Evolutionary conservation across 2,329 filamentous ascomycete species (phyloP).

Genomic region (Trichoderma gracile): DNA sequence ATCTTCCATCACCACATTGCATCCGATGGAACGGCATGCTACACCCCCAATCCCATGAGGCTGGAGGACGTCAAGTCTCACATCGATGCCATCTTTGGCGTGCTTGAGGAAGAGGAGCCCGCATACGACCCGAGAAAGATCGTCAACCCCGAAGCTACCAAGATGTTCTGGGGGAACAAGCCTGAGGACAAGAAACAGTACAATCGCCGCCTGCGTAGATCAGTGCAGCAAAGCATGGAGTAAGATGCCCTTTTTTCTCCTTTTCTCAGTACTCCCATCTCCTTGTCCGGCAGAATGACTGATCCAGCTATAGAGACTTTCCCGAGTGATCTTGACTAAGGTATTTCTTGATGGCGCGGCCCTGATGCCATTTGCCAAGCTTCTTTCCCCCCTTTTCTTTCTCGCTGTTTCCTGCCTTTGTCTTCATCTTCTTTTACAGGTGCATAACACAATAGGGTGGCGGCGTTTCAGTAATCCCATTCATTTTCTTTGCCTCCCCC

Average conservation of each 20-base stretch:
- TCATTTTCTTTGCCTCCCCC: neutral
- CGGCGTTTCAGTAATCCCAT: constrained; percentile 20
- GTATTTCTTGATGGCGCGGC: neutral
- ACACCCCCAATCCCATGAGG: constrained; percentile 62
- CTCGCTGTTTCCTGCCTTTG: neutral
- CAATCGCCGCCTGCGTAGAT: constrained; percentile 75
- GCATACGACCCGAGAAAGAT: constrained; percentile 87
- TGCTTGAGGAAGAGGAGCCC: constrained; percentile 84
- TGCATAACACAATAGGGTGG: constrained; percentile 15
- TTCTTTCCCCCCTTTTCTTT: neutral
- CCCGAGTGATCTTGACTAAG: constrained; percentile 32
- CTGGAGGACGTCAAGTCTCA: constrained; percentile 79
- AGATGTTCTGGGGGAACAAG: constrained; percentile 78
- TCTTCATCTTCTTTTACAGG: neutral
- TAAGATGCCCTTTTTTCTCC: constrained; percentile 39
- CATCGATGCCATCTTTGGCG: constrained; percentile 77
- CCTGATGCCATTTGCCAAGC: neutral
- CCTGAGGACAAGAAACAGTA: constrained; percentile 78
- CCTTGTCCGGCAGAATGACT: neutral
- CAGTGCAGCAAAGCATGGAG: constrained; percentile 70
- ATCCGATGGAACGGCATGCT: constrained; percentile 77
- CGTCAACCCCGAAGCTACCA: constrained; percentile 82
- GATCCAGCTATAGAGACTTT: constrained; percentile 35
- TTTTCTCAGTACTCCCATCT: no score
- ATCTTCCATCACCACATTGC: constrained; percentile 90